Evolutionary conservation across 2,329 filamentous ascomycete species (phyloP).

Genomic region (Alternaria ventricosa): DNA sequence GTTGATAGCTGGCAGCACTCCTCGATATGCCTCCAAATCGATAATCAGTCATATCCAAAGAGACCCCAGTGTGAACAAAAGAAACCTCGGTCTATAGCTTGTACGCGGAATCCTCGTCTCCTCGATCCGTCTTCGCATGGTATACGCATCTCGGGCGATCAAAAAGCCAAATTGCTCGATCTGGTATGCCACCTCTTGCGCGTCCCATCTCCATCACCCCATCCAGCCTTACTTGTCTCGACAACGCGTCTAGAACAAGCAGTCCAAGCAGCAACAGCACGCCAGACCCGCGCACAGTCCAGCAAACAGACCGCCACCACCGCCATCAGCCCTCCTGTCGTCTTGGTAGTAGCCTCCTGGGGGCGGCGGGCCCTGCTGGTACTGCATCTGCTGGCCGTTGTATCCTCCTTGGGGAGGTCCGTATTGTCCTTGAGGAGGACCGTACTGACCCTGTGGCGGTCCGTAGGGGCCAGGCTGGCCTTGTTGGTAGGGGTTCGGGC

Average conservation of each 20-base stretch:
- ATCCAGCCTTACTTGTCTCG: background rate
- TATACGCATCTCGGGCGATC: background rate
- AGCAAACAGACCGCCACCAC: constrained; percentile 50
- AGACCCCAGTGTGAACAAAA: constrained; percentile 3
- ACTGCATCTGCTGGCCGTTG: constrained; percentile 45
- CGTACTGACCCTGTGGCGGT: constrained; percentile 23
- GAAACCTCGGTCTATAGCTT: constrained; percentile 6
- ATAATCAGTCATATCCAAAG: background rate
- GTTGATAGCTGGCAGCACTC: background rate
- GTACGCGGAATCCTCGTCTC: background rate
- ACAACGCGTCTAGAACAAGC: constrained; percentile 51
- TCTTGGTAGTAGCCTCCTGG: constrained; percentile 50
- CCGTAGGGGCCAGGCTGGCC: constrained; percentile 27
- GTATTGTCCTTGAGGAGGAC: constrained; percentile 31
- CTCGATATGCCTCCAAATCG: background rate
- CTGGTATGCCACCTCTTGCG: background rate
- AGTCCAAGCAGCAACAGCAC: constrained; percentile 61
- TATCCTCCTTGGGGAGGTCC: constrained; percentile 36
- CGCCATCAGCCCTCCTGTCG: constrained; percentile 34
- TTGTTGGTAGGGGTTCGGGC: constrained; percentile 33
- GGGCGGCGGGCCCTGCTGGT: constrained; percentile 42
- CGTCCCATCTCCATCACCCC: background rate
- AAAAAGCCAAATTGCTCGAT: background rate
- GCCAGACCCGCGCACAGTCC: constrained; percentile 55
- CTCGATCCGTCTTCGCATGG: background rate